Evolutionary conservation across 31 red algal species (phyloP), one percentile per base, ranked within the genome.

Genomic region (Bonnemaisonia californica): DNA sequence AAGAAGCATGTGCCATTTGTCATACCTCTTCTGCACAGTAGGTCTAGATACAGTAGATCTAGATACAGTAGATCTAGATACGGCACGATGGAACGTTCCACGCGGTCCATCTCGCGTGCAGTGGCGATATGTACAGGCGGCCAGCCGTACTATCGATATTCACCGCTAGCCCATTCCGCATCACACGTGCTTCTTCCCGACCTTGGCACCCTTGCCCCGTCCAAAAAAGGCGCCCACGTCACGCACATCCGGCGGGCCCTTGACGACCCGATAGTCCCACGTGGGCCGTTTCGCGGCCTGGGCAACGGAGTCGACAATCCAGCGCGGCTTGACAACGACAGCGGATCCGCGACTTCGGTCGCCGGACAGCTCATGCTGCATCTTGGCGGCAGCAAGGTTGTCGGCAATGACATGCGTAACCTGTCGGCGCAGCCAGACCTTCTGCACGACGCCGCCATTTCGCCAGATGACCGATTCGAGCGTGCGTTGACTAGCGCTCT

Each of bases 391-490:
- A 8, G 79, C 78, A 19, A 91, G 68, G 38, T 59, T 71, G 37
- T 91, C 88, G 1, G 79, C 79, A 23, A 91, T 41, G 1, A 83
- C 79, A 69, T 91, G 88, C 35, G 88, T 91, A 22, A 91, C 88
- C 37, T 70, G 70, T 71, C 60, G 56, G 36, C 79, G 63, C 36
- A 68, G 47, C 71, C 71, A 83, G 29, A 78, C 60, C 39, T 71
- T 70, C 36, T 60, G 19, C 9, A 88, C 84, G 47, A 39, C 54
- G 48, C 88, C 88, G 54, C 88, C 88, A 56, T 79, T 83, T 30
- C 66, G 70, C 79, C 79, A 83, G 2, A 91, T 74, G 71, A 84
- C 30, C 3, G 69, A 41, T 31, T 79, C 79, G 18, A 91, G 38
- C 55, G 37, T 62, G 31, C 74, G 80, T 65, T 91, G 88, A 47